Evolutionary conservation across 2,329 filamentous ascomycete genomes (phyloP).

Genomic region (Alternaria longipes): DNA sequence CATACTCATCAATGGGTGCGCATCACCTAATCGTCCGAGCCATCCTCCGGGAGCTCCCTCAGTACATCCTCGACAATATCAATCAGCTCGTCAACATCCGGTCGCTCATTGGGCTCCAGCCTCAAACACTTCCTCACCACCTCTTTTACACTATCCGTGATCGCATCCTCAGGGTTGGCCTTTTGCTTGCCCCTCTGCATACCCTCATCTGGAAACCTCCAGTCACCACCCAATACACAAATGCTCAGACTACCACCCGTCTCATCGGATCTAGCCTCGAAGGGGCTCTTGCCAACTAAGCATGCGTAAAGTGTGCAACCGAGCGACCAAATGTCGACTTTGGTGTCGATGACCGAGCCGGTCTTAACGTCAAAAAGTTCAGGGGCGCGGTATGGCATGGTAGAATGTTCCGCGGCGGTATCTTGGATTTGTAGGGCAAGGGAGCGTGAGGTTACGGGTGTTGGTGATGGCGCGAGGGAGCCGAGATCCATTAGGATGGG

Average conservation of each 20-base stretch:
- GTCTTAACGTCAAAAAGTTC: constrained; percentile 99
- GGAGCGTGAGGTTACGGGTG: constrained; percentile 87
- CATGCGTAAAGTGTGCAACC: constrained; percentile 98
- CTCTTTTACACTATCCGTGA: constrained; percentile 85
- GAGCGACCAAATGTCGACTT: constrained; percentile 97
- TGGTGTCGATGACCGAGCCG: constrained; percentile 88
- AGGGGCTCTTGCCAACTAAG: constrained; percentile 94
- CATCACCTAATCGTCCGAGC: constrained; percentile 24
- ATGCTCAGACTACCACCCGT: constrained; percentile 93
- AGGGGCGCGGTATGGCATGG: constrained; percentile 97
- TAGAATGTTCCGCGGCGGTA: constrained; percentile 92
- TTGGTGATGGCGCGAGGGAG: constrained; percentile 85
- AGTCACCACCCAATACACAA: constrained; percentile 92
- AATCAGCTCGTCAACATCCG: constrained; percentile 86
- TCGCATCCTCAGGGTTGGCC: constrained; percentile 58
- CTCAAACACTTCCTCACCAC: constrained; percentile 86
- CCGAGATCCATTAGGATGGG: constrained; percentile 98
- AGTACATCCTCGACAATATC: constrained; percentile 78
- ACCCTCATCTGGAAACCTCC: constrained; percentile 93
- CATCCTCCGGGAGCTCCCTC: constrained; percentile 71
- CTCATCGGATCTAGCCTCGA: constrained; percentile 94
- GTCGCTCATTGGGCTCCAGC: constrained; percentile 87
- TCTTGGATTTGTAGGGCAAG: constrained; percentile 93
- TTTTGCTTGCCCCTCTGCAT: constrained; percentile 65
- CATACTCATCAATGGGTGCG: not conserved